A percentile compares a stretch with the other conserved stretches of the same genome.
These are phyloP conservation scores for Dictyophora rubrovolvata DNA, from an alignment of 768 basidiomycete species.

Conservation along the genomic window DNA sequence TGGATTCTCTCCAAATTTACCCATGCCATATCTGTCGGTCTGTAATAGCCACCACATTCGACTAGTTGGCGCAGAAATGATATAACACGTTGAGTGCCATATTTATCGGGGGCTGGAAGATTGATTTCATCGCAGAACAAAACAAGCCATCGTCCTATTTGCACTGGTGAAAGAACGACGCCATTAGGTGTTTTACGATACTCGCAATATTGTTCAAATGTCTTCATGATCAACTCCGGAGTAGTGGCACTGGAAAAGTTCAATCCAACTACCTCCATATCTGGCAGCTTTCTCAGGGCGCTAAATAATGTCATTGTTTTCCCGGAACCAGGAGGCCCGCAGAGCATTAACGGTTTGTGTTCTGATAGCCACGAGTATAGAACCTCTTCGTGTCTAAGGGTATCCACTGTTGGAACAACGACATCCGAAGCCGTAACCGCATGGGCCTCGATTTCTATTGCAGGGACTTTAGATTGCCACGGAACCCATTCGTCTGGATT, in stretches of 20 bases:
- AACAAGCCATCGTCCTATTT: slow-evolving; percentile 96
- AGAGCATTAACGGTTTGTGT: slow-evolving; percentile 96
- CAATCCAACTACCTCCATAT: slow-evolving; percentile 98
- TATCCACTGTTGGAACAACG: slow-evolving; percentile 97
- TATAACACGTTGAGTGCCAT: slow-evolving; percentile 97
- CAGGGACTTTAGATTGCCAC: slow-evolving; percentile 89
- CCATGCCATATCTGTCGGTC: slow-evolving; percentile 91
- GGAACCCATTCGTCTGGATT: slow-evolving; percentile 76
- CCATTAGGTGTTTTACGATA: slow-evolving; percentile 98
- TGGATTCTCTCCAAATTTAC: slow-evolving; percentile 97
- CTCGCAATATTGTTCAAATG: slow-evolving; percentile 99
- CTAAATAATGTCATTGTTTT: slow-evolving; percentile 99
- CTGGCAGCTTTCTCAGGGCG: slow-evolving; percentile 91
- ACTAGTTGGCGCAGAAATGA: slow-evolving; percentile 97
- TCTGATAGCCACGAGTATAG: slow-evolving; percentile 98
- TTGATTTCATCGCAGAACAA: slow-evolving; percentile 99
- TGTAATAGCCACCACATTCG: slow-evolving; percentile 91
- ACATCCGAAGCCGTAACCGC: slow-evolving; percentile 92
- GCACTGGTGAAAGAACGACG: slow-evolving; percentile 86
- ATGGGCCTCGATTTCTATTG: slow-evolving; percentile 95
- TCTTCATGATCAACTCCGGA: slow-evolving; percentile 95
- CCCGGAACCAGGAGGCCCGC: slow-evolving; percentile 98
- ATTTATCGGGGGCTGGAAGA: slow-evolving; percentile 91
- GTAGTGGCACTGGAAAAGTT: slow-evolving; percentile 99
- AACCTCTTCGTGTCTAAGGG: slow-evolving; percentile 96